A percentile compares a stretch with the other conserved stretches of the same genome.
phyloP scores from a whole-genome alignment of 2,329 filamentous ascomycete species.

The Neonectria ditissima region DNA sequence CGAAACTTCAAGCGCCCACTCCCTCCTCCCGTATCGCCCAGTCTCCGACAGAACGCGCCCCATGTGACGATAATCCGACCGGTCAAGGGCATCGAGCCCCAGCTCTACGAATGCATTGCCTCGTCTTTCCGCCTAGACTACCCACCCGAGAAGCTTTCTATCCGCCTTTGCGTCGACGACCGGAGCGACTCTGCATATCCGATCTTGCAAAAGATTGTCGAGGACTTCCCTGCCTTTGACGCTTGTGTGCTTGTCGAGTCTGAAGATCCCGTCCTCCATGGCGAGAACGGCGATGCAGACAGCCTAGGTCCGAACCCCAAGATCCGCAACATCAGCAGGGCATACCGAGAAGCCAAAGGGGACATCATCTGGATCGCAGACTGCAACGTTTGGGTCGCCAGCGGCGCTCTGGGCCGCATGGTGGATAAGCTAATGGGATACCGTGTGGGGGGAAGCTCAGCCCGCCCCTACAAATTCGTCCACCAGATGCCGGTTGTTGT shows the following conservation, averaged over 20 bases:
- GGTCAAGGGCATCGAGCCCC: slow-evolving; percentile 90
- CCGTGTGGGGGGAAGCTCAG: slow-evolving; percentile 58
- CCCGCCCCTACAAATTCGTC: slow-evolving; percentile 85
- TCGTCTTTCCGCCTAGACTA: slow-evolving; percentile 88
- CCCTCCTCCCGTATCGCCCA: slow-evolving; percentile 62
- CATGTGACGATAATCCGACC: slow-evolving; percentile 93
- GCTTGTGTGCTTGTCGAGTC: slow-evolving; percentile 82
- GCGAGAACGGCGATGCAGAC: slow-evolving; percentile 59
- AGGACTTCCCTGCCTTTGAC: slow-evolving; percentile 79
- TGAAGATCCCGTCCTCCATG: slow-evolving; percentile 78
- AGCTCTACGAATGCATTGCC: slow-evolving; percentile 91
- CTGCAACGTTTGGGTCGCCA: slow-evolving; percentile 94
- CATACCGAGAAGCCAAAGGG: slow-evolving; percentile 87
- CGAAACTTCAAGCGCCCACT: slow-evolving; percentile 64
- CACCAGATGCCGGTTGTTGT: slow-evolving; percentile 92
- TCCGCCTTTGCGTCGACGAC: slow-evolving; percentile 85
- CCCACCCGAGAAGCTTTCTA: slow-evolving; percentile 78
- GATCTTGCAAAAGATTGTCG: slow-evolving; percentile 76
- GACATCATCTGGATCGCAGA: slow-evolving; percentile 96
- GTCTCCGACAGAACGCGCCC: slow-evolving; percentile 69
- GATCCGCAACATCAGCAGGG: slow-evolving; percentile 94
- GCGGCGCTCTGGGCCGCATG: slow-evolving; percentile 85
- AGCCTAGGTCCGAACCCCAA: slow-evolving; percentile 96
- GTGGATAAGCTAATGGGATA: slow-evolving; percentile 86
- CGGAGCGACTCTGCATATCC: slow-evolving; percentile 81